Evolutionary conservation across 2,329 filamentous ascomycete species (phyloP), one percentile per base, ranked within the genome.

Genomic region (Aspergillus clavatus): DNA sequence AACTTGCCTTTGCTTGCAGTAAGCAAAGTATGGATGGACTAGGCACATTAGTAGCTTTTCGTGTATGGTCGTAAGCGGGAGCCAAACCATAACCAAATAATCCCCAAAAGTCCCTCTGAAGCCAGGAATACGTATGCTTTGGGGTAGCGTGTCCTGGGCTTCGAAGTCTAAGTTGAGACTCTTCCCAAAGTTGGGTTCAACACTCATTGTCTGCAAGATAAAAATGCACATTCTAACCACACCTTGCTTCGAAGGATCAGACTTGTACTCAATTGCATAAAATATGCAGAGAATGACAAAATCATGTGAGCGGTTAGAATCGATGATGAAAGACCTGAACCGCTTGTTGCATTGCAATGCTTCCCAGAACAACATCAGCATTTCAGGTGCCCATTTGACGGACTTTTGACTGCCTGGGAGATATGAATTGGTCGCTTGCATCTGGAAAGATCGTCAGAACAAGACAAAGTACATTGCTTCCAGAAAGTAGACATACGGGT

Each of bases 201-300:
- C 89, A 59, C 91, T 97, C 60, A 98, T 72, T 0, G 93, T 97
- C 68, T 98, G 93, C 31, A 98, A 72, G 35, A 97, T 78, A 65
- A 98, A 97, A n/a, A 94, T 84, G 67, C 93, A 96, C 89, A 97
- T 96, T 44, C 93, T 81, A 21, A 97, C 88, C 1, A 96, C 78
- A 1, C 93, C 93, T 66, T 96, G 90, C 65, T 91, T 94, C 1
- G 89, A 83, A 16, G 86, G 74, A 60, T 97, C 91, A 33, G 82
- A 80, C 61, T 89, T 89, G 66, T 93, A 86, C 63, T 95, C 89
- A 38, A 95, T 81, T 4, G 90, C 89, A 64, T 97, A 96, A 70
- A 94, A 98, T 3, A 97, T 72, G 31, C 94, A 83, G 16, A 97
- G 74, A 10, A 97, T 81, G 41, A 96, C 78, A 67, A 97, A 96